Percentiles rank a stretch among this genome's conserved stretches.
phyloP scores from a whole-genome alignment of 2,329 filamentous ascomycete genomes.

The Beauveria australis region DNA sequence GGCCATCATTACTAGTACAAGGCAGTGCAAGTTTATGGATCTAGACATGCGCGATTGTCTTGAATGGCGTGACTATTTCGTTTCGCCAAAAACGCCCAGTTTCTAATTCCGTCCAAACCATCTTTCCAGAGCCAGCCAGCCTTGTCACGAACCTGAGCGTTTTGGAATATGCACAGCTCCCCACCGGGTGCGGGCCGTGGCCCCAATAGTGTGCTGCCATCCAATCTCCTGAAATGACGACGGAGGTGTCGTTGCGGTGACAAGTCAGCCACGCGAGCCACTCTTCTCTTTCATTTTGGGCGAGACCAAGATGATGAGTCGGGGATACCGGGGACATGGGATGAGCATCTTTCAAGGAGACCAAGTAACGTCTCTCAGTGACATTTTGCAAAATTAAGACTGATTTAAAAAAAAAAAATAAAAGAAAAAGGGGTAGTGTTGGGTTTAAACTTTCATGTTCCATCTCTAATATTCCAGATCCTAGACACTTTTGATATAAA shows the following conservation, averaged over 20 bases:
- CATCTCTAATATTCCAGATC: too few species aligned
- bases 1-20: too few species aligned
- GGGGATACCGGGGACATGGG: neutral
- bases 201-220: neutral
- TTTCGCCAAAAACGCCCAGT: neutral
- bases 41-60: too few species aligned
- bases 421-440: too few species aligned
- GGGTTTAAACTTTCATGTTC: too few species aligned
- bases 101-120: neutral
- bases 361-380: too few species aligned
- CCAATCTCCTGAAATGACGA: conserved; percentile 4
- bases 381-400: too few species aligned
- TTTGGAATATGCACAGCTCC: neutral
- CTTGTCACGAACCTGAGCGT: neutral
- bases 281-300: neutral
- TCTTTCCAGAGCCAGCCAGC: neutral
- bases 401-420: too few species aligned
- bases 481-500: too few species aligned
- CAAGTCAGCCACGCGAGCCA: neutral
- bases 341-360: too few species aligned
- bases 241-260: neutral
- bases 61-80: neutral
- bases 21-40: too few species aligned
- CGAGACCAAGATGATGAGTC: neutral
- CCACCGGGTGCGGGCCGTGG: neutral